A percentile compares a stretch with the other conserved stretches of the same genome.
These are phyloP conservation scores for Podosphaera aphanis DNA, from an alignment of 2,329 filamentous ascomycete genomes.

Conservation along the genomic window DNA sequence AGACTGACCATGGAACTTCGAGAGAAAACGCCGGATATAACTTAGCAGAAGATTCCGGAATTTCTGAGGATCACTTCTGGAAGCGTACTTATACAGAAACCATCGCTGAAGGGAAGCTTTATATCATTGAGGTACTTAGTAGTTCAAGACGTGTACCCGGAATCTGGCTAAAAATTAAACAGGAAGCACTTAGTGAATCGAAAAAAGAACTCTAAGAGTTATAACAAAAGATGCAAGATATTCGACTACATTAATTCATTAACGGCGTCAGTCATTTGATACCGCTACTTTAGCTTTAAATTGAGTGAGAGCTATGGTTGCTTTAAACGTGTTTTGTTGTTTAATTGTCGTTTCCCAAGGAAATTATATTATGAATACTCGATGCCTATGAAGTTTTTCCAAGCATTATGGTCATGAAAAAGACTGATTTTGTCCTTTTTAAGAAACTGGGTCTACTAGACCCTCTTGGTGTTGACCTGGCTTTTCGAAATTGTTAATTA, in stretches of 20 bases:
- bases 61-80: slow-evolving; percentile 38
- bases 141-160: neutral
- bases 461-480: slow-evolving; percentile 6
- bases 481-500: slow-evolving; percentile 33
- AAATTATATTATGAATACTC: too few species aligned
- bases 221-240: neutral
- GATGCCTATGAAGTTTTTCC: too few species aligned
- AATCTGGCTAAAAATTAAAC: neutral
- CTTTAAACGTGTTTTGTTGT: too few species aligned
- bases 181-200: slow-evolving; percentile 2
- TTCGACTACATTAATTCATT: neutral
- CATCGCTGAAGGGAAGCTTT: slow-evolving; percentile 28
- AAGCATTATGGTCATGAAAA: neutral
- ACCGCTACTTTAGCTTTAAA: neutral
- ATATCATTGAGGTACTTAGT: slow-evolving; percentile 25
- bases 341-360: too few species aligned
- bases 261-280: neutral
- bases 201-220: slow-evolving; percentile 5
- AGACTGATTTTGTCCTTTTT: too few species aligned
- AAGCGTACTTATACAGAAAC: slow-evolving; percentile 33
- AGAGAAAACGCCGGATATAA: too few species aligned
- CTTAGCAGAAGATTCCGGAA: slow-evolving; percentile 38
- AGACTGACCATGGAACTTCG: slow-evolving; percentile 28
- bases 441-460: slow-evolving; percentile 10
- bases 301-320: too few species aligned